phyloP scores from a whole-genome alignment of 306 rosid genomes.

The Datisca glomerata region DNA sequence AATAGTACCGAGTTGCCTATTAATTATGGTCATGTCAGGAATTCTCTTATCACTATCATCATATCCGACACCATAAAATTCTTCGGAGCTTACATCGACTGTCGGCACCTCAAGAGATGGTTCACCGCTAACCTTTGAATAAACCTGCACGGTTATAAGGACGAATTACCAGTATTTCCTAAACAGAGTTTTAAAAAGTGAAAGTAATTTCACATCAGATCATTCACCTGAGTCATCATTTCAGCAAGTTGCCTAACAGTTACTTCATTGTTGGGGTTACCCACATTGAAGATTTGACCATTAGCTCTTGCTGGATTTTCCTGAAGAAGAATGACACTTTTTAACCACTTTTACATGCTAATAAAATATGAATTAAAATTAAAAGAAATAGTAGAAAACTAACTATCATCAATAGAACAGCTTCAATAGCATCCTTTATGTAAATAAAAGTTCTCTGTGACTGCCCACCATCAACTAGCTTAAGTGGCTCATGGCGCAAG shows the following conservation, averaged over 20 bases:
- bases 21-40: constrained; percentile 86
- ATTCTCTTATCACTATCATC: constrained; percentile 90
- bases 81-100: constrained; percentile 66
- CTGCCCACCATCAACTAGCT: constrained; percentile 85
- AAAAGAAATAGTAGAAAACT: constrained; percentile 9
- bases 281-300: constrained; percentile 75
- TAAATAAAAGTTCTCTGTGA: constrained; percentile 83
- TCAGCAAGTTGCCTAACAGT: constrained; percentile 91
- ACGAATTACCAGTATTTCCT: background rate
- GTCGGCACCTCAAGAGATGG: constrained; percentile 49
- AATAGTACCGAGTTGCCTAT: constrained; percentile 62
- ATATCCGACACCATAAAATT: constrained; percentile 79
- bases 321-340: constrained; percentile 21
- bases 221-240: constrained; percentile 67
- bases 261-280: constrained; percentile 85
- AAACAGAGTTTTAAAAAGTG: background rate
- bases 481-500: constrained; percentile 73
- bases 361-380: background rate
- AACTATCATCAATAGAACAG: constrained; percentile 79
- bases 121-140: constrained; percentile 65
- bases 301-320: constrained; percentile 85
- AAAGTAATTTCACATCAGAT: background rate
- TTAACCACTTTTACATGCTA: background rate
- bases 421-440: constrained; percentile 91
- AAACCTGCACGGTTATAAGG: constrained; percentile 34